Conservation (phyloP, 768 basidiomycete genomes). For the Suillus clintonianus region DNA sequence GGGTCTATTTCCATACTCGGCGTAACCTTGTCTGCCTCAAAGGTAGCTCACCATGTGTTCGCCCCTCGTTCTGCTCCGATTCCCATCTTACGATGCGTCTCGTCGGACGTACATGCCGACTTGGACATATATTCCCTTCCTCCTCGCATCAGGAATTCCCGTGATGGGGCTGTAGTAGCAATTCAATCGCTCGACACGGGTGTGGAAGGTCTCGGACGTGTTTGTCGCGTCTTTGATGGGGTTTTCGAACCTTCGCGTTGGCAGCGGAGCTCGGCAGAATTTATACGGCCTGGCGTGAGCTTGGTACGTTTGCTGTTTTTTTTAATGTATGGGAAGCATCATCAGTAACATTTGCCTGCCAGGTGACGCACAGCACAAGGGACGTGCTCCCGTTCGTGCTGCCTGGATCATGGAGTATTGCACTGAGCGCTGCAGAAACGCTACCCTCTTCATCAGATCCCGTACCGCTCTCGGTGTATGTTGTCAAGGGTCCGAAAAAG, state of each 20-base stretch:
- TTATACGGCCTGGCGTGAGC: constrained; percentile 23
- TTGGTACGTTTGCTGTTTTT: constrained; percentile 48
- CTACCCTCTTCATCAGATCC: constrained; percentile 7
- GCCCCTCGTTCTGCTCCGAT: constrained; percentile 82
- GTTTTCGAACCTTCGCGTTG: constrained; percentile 58
- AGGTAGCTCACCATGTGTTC: constrained; percentile 53
- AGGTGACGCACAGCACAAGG: constrained; percentile 27
- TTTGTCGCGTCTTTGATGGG: constrained; percentile 64
- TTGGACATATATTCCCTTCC: not conserved
- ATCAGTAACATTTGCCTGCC: constrained; percentile 13
- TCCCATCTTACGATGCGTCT: constrained; percentile 47
- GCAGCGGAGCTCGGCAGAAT: constrained; percentile 32
- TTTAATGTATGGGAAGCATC: constrained; percentile 40
- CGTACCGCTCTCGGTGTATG: constrained; percentile 41
- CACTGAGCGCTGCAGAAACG: constrained; percentile 18
- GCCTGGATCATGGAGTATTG: constrained; percentile 38
- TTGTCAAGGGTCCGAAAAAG: constrained; percentile 86
- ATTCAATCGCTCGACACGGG: constrained; percentile 60
- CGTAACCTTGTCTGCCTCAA: constrained; percentile 45
- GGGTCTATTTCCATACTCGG: constrained; percentile 65
- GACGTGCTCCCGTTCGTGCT: constrained; percentile 36
- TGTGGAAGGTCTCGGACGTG: constrained; percentile 63
- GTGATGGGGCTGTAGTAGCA: constrained; percentile 45
- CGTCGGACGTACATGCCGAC: constrained; percentile 11
- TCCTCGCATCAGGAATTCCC: constrained; percentile 16